phyloP scores from a whole-genome alignment of 805 yeast species.

The Kodamaea neixiangensis region DNA sequence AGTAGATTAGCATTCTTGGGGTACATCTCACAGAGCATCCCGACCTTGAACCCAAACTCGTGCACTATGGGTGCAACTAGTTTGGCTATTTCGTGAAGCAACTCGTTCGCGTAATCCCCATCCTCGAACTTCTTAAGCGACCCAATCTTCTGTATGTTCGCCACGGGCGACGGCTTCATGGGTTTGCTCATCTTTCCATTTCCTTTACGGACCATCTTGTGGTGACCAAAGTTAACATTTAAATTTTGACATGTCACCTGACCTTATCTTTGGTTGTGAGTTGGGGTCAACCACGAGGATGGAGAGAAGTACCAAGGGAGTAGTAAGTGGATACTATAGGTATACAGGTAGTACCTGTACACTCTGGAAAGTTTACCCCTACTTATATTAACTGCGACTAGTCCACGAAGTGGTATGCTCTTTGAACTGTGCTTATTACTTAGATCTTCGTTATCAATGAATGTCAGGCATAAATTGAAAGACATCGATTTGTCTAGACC shows the following conservation, averaged over 20 bases:
- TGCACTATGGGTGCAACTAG: conserved; percentile 79
- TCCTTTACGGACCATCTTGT: conserved; percentile 14
- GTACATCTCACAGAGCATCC: conserved; percentile 72
- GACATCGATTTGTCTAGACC: no score
- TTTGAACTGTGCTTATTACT: no score
- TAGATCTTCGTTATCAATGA: no score
- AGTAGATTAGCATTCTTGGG: conserved; percentile 67
- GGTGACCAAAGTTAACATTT: conserved; percentile 4
- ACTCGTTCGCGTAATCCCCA: conserved; percentile 41
- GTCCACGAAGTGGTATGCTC: no score
- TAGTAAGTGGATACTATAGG: no score
- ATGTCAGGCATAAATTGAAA: no score
- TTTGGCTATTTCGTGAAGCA: conserved; percentile 68
- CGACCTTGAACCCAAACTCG: conserved; percentile 63
- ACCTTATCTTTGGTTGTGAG: conserved; percentile 5
- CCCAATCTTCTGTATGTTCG: conserved; percentile 38
- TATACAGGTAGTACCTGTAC: no score
- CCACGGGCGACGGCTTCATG: conserved; percentile 35
- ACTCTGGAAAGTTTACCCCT: no score
- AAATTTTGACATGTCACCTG: conserved; percentile 3
- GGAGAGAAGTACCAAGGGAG: background rate
- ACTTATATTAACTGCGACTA: no score
- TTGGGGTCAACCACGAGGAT: background rate
- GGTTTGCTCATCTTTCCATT: conserved; percentile 10
- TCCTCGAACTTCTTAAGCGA: conserved; percentile 38